These are phyloP conservation scores for Flueggea neowawraea DNA, from an alignment of 441 rosid species.

Conservation along the genomic window DNA sequence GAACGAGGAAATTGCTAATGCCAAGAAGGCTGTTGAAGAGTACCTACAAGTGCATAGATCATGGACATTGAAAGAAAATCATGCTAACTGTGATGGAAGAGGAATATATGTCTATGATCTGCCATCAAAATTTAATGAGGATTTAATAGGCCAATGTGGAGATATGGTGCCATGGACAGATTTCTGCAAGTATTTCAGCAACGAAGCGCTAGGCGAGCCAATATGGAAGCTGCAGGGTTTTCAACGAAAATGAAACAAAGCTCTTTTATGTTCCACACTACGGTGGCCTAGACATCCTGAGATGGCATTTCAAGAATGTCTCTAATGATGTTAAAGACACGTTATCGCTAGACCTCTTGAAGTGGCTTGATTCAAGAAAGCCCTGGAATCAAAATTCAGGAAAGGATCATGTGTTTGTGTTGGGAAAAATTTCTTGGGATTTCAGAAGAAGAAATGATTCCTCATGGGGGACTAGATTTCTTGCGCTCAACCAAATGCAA, in stretches of 20 bases:
- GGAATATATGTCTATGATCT: slow-evolving; percentile 76
- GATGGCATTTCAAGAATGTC: slow-evolving; percentile 94
- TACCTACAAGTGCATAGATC: slow-evolving; percentile 58
- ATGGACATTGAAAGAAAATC: slow-evolving; percentile 38
- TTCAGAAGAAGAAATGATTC: slow-evolving; percentile 47
- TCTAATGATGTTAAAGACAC: slow-evolving; percentile 65
- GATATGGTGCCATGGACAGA: slow-evolving; percentile 77
- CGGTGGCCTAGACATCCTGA: slow-evolving; percentile 73
- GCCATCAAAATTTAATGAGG: slow-evolving; percentile 78
- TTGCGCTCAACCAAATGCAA: slow-evolving; percentile 67
- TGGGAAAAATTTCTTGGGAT: slow-evolving; percentile 91
- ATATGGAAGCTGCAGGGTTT: slow-evolving; percentile 65
- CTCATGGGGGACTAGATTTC: slow-evolving; percentile 72
- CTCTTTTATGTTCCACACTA: slow-evolving; percentile 82
- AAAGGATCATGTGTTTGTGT: slow-evolving; percentile 76
- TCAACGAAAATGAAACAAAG: slow-evolving; percentile 53
- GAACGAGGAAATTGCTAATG: slow-evolving; percentile 35
- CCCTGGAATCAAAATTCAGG: slow-evolving; percentile 58
- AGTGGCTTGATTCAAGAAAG: slow-evolving; percentile 58
- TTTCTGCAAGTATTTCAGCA: slow-evolving; percentile 49
- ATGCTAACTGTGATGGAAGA: slow-evolving; percentile 41
- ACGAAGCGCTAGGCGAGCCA: slow-evolving; percentile 54
- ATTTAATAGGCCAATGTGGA: slow-evolving; percentile 65
- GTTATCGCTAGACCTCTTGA: slow-evolving; percentile 49
- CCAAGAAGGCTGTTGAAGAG: slow-evolving; percentile 38